Base-by-base conservation (phyloP, 768 basidiomycete genomes). In the Suillus subalutaceus region DNA sequence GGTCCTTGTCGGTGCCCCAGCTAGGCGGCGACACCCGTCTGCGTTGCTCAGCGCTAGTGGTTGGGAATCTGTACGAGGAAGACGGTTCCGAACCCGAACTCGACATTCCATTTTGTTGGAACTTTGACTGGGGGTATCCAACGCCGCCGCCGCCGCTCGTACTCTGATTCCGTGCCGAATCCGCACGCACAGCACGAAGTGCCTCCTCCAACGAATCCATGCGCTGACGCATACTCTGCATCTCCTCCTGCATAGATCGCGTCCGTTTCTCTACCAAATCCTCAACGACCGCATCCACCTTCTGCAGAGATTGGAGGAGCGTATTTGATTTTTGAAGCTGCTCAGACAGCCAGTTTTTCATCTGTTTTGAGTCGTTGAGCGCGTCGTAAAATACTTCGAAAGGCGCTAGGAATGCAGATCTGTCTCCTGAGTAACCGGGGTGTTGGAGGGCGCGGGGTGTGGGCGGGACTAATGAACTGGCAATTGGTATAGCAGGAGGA, bases 341-440 rank as follows among this genome's bases (percentile, higher is more conserved):
- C 55, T 91, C 90, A 30, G 82, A 80, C 8, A 95, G 82, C 89
- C 92, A 93, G 44, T 75, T 72, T 78, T 94, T 93, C 65, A 95
- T 85, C 72, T 92, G 87, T 72, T 87, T 89, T 18, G 90, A 88
- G 74, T 94, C 94, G 63, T 88, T 85, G 40, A 96, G 85, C 4
- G 92, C 89, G 66, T 95, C 93, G 73, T 94, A 96, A 76, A 96
- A 95, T 62, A 84, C 76, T 72, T 90, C 91, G 69, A 95, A 96
- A 3, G 92, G 93, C 0, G 90, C 87, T 58, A 96, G 79, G 76
- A 96, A 96, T 23, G 92, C 89, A 1, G 86, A 80, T 74, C 90
- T 92, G 72, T 90, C 89, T 30, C 85, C 84, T 12, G 84, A 72
- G 71, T 86, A 88, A 15, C 83, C 84, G 1, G 88, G 85, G 48